Percentiles rank a stretch among this genome's conserved stretches.
phyloP scores from a whole-genome alignment of 1,139 yeast genomes.

The Ogataea hybrid region DNA sequence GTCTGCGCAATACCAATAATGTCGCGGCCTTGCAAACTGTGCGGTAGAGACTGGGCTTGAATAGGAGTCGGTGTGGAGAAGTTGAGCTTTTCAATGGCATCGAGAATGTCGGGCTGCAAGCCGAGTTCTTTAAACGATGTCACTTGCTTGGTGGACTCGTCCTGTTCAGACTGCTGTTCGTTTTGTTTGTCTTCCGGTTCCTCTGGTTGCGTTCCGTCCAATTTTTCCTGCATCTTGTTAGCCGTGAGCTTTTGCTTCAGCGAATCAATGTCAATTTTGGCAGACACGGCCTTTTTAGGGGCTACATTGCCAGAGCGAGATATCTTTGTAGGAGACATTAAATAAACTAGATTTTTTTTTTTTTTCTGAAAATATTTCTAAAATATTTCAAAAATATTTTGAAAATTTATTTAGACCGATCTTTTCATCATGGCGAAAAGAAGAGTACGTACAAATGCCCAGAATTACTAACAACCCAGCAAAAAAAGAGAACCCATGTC shows the following conservation, averaged over 20 bases:
- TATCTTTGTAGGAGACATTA: constrained; percentile 14
- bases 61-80: constrained; percentile 81
- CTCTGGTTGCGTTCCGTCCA: constrained; percentile 5
- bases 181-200: constrained; percentile 7
- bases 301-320: constrained; percentile 20
- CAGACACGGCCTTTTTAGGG: constrained; percentile 11
- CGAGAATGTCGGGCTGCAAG: constrained; percentile 77
- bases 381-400: constrained; percentile 5
- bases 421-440: constrained; percentile 42
- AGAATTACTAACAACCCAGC: constrained; percentile 21
- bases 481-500: constrained; percentile 85
- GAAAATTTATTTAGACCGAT: constrained; percentile 10
- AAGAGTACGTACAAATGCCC: constrained; percentile 38
- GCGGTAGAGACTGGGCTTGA: constrained; percentile 89
- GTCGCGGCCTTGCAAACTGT: constrained; percentile 83
- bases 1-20: constrained; percentile 82
- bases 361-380: neutral
- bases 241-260: constrained; percentile 20
- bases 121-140: constrained; percentile 46
- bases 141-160: constrained; percentile 33
- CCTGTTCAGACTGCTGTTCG: constrained; percentile 17
- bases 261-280: constrained; percentile 20
- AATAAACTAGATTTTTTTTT: neutral
- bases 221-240: constrained; percentile 8
- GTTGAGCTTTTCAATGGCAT: constrained; percentile 69